Evolutionary conservation across 169 alveolate genomes (phyloP).

Genomic region (Plasmodium inui): DNA sequence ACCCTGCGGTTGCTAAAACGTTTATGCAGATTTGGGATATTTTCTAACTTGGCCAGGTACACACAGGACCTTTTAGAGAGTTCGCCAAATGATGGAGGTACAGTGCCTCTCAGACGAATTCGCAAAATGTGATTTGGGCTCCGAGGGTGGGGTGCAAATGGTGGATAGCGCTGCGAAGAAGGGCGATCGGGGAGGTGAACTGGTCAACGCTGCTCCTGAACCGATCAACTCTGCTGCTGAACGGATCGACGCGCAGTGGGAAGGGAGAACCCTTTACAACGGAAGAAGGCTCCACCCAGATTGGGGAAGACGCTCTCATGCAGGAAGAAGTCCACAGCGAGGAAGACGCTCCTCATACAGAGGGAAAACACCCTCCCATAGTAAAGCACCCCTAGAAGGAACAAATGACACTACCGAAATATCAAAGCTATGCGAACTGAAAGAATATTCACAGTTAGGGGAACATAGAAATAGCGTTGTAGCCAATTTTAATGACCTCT

Average conservation of each 20-base stretch:
- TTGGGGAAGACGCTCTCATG: background rate
- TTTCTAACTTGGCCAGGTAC: background rate
- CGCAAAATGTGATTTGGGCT: background rate
- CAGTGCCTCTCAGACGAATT: background rate
- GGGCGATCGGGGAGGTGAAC: background rate
- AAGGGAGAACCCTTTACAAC: background rate
- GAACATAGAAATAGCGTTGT: slow-evolving; percentile 10
- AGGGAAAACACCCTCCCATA: background rate
- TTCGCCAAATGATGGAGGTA: background rate
- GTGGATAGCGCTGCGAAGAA: background rate
- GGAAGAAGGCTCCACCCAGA: background rate
- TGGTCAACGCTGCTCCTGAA: background rate
- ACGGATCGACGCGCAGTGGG: background rate
- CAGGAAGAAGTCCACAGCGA: background rate
- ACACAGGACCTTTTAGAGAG: background rate
- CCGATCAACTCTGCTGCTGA: background rate
- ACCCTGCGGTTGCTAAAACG: background rate
- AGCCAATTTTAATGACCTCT: slow-evolving; percentile 20
- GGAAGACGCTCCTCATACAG: background rate
- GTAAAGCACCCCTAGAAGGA: background rate
- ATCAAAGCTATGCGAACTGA: slow-evolving; percentile 24
- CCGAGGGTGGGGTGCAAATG: background rate
- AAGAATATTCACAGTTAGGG: slow-evolving; percentile 31
- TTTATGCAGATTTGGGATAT: background rate
- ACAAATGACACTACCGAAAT: background rate